Base-by-base conservation (phyloP, 2,329 filamentous ascomycete species). In the Claviceps arundinis region DNA sequence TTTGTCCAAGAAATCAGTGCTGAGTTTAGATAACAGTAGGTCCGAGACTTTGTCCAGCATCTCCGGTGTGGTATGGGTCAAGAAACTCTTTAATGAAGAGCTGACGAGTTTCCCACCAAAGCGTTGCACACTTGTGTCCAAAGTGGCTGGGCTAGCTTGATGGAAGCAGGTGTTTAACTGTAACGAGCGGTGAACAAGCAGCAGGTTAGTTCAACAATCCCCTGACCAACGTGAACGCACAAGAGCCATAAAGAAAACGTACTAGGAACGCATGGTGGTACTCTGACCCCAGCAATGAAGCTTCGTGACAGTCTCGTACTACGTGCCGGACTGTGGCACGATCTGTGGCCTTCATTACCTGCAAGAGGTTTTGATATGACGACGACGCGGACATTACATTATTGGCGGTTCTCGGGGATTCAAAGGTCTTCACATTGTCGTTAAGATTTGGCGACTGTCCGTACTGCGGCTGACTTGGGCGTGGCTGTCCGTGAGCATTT, bases 221-320 rank as follows among this genome's bases (percentile, higher is more conserved):
- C 4, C 5, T 26, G 50, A 13, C 17, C 5, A 3, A 34, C 30
- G 3, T 4, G 30, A 34, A 34, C 9, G 9, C 30, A 34, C 9
- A 9, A 34, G 30, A 34, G 9, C 30, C 30, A 34, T 34, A 11
- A 34, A 4, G 30, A 19, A n/a, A 51, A 71, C 75, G 67, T 61
- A 80, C 75, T 50, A 79, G 52, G 55, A 80, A 80, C 2, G 71
- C 68, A 43, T 71, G 65, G 54, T 80, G 76, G 53, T 75, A 78
- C 11, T 76, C 71, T 4, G 73, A 75, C 9, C 76, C 76, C 3
- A 72, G 51, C 2, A 78, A 55, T 17, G 70, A 71, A 56, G 72
- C 76, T 43, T 75, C 65, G 72, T 74, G 77, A 51, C 73, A 68
- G 55, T 77, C 75, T 24, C 76, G 68, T 11, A 79, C 57, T 1